A percentile compares a stretch with the other conserved stretches of the same genome.
phyloP scores from a whole-genome alignment of 2,329 filamentous ascomycete species.

The Colletotrichum incanum region DNA sequence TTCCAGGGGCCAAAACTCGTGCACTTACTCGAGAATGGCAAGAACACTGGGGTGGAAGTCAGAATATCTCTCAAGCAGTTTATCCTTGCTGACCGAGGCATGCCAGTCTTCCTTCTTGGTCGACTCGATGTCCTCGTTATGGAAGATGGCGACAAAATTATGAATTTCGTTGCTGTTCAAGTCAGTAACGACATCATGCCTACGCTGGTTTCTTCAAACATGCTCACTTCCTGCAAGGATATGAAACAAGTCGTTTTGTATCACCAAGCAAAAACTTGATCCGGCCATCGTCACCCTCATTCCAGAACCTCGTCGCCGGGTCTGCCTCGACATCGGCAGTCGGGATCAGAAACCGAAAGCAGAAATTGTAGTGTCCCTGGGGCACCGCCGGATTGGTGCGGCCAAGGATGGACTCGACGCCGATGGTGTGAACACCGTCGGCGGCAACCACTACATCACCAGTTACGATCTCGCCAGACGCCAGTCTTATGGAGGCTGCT shows the following conservation, averaged over 20 bases:
- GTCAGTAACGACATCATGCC: slow-evolving; percentile 3
- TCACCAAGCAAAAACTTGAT: slow-evolving; percentile 45
- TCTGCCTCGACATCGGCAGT: slow-evolving; percentile 49
- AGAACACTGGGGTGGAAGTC: slow-evolving; percentile 49
- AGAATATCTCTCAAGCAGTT: slow-evolving; percentile 49
- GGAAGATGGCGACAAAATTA: slow-evolving; percentile 55
- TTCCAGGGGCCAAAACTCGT: not conserved
- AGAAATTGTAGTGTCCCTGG: slow-evolving; percentile 51
- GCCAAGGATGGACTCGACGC: slow-evolving; percentile 49
- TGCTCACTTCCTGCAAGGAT: slow-evolving; percentile 52
- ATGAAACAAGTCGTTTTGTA: slow-evolving; percentile 51
- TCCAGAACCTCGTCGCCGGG: slow-evolving; percentile 51
- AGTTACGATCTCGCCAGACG: slow-evolving; percentile 47
- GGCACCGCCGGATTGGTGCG: slow-evolving; percentile 48
- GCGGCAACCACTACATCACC: slow-evolving; percentile 61
- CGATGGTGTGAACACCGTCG: slow-evolving; percentile 59
- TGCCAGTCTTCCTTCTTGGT: slow-evolving; percentile 51
- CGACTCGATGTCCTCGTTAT: slow-evolving; percentile 45
- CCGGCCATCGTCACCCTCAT: slow-evolving; percentile 46
- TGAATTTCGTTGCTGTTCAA: slow-evolving; percentile 50
- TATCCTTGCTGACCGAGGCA: slow-evolving; percentile 48
- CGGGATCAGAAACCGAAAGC: slow-evolving; percentile 56
- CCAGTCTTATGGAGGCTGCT: slow-evolving; percentile 50
- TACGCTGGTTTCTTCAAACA: too few relatives aligned
- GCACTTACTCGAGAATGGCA: slow-evolving; percentile 49